Base-by-base conservation (phyloP, 768 basidiomycete species). In the Tricholoma sp. region DNA sequence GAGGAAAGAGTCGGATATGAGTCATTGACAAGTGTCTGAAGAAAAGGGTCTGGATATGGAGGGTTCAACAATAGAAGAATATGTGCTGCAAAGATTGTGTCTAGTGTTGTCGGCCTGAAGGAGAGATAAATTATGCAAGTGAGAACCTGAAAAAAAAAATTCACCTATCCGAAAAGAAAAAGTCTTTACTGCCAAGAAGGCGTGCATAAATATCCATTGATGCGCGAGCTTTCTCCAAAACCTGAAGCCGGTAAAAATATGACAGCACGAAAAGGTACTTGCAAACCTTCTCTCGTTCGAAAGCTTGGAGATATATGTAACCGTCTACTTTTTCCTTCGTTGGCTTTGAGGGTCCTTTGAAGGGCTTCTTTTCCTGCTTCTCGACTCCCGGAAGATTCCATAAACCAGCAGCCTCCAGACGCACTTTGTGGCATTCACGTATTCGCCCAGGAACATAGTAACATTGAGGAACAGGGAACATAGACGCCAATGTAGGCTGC, bases 381-480 rank as follows among this genome's bases (percentile, higher is more conserved):
- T 77, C 72, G 41, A 76, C 74, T 1, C 65, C 70, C 11, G 75
- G 69, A 5, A 73, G 59, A 61, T 69, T 74, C 89, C 89, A 91
- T 21, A 91, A 66, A 9, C 83, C 87, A 24, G 79, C 78, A 7
- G 78, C 78, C 65, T 87, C 81, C 34, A 93, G 71, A 12, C 87
- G 80, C 11, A 79, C 73, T 54, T 70, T 77, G 61, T 85, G 81
- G 16, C 76, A 66, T 24, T 79, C 74, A 37, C 88, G 80, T 31
- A 91, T 78, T 16, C 89, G 80, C 5, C 68, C 64, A 0, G 89
- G 85, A 6, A 89, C 81, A 64, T 87, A 93, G 66, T 89, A 92
- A 8, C 83, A 79, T 63, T 88, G 87, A 0, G 89, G 90, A 2
- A 86, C 55, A 12, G 83, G 78, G 54, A 88, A 82, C 61, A 84